phyloP scores from a whole-genome alignment of 176 grass and related monocot species.

The Eleusine coracana region DNA sequence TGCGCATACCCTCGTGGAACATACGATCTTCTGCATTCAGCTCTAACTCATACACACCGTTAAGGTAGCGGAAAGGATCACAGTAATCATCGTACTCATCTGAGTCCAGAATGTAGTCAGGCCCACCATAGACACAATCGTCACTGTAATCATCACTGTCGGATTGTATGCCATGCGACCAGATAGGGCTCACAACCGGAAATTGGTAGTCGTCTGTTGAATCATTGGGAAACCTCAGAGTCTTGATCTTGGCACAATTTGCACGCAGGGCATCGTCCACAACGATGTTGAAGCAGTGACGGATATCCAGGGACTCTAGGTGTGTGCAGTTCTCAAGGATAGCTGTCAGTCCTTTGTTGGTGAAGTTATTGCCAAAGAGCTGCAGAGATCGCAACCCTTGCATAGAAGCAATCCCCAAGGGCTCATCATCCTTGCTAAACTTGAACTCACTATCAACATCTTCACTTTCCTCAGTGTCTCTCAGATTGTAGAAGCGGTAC shows the following conservation, averaged over 20 bases:
- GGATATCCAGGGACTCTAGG: constrained; percentile 9
- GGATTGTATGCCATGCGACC: background rate
- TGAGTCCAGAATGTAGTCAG: constrained; percentile 7
- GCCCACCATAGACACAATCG: background rate
- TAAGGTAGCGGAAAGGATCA: constrained; percentile 11
- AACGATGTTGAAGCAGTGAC: constrained; percentile 11
- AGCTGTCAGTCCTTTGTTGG: constrained; percentile 8
- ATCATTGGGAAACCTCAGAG: background rate
- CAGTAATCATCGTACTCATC: constrained; percentile 18
- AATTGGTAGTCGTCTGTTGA: background rate
- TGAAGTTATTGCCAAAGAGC: constrained; percentile 9
- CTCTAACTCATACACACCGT: constrained; percentile 14
- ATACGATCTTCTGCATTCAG: constrained; percentile 1
- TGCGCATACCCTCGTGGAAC: constrained; percentile 21
- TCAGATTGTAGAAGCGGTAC: background rate
- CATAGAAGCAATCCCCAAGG: constrained; percentile 19
- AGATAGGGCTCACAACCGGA: background rate
- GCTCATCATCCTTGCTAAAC: background rate
- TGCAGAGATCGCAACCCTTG: background rate
- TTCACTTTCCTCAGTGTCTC: background rate
- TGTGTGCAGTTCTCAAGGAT: constrained; percentile 20
- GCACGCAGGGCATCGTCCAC: background rate
- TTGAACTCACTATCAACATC: background rate
- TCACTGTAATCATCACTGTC: background rate
- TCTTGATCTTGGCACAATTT: constrained; percentile 18